phyloP scores from a whole-genome alignment of 2,329 filamentous ascomycete species.

The Byssothecium circinans region DNA sequence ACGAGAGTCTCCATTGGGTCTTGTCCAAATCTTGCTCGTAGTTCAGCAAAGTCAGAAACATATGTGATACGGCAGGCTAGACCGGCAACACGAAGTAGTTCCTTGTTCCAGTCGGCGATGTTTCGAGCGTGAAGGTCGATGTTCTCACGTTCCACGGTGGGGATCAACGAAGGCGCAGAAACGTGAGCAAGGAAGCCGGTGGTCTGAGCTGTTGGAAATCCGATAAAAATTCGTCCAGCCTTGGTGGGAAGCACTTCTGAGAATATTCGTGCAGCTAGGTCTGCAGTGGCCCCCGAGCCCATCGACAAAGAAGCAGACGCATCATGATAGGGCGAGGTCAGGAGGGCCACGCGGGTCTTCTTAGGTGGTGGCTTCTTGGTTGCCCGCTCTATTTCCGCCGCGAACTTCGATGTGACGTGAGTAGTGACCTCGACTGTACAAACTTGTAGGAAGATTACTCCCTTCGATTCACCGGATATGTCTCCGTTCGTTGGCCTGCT shows the following conservation, averaged over 20 bases:
- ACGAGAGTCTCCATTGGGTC: constrained; percentile 63
- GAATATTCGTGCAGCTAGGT: constrained; percentile 76
- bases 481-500: constrained; percentile 56
- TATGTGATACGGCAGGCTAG: constrained; percentile 89
- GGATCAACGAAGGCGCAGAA: constrained; percentile 93
- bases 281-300: constrained; percentile 51
- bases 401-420: constrained; percentile 70
- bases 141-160: constrained; percentile 93
- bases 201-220: constrained; percentile 95
- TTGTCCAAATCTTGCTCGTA: constrained; percentile 61
- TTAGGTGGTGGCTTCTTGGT: constrained; percentile 97
- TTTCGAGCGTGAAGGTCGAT: constrained; percentile 96
- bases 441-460: constrained; percentile 85
- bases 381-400: constrained; percentile 85
- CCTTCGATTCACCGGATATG: constrained; percentile 68
- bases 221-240: constrained; percentile 92
- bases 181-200: constrained; percentile 93
- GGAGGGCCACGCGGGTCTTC: constrained; percentile 77
- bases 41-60: constrained; percentile 72
- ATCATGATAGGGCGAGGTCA: constrained; percentile 91
- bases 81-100: constrained; percentile 87
- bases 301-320: constrained; percentile 64
- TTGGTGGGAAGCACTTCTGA: constrained; percentile 86
- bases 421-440: constrained; percentile 83
- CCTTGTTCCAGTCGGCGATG: constrained; percentile 92